Conservation (phyloP, 805 yeast species). For the Candida fluviatilis region DNA sequence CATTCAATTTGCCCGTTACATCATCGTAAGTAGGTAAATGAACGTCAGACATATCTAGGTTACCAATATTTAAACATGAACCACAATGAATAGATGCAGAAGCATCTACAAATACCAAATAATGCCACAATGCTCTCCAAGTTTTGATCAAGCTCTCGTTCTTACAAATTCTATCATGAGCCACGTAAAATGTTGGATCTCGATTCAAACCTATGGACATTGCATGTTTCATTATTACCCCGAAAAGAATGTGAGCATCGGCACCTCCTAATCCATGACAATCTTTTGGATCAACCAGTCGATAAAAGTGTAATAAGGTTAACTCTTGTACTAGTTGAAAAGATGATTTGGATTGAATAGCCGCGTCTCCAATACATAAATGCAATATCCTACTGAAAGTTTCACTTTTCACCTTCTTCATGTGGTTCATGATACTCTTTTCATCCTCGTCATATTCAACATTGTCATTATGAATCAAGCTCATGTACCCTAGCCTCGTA, state of each 20-base stretch:
- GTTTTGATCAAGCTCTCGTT: slow-evolving; percentile 19
- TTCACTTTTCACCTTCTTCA: slow-evolving; percentile 24
- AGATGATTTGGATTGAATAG: slow-evolving; percentile 25
- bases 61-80: slow-evolving; percentile 22
- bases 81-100: slow-evolving; percentile 29
- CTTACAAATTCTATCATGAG: slow-evolving; percentile 28
- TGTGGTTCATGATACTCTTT: slow-evolving; percentile 23
- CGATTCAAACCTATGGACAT: slow-evolving; percentile 37
- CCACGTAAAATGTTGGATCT: slow-evolving; percentile 30
- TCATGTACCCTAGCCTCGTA: slow-evolving; percentile 34
- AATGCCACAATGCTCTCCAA: slow-evolving; percentile 38
- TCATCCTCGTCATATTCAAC: slow-evolving; percentile 24
- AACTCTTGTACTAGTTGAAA: slow-evolving; percentile 34
- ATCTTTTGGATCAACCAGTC: slow-evolving; percentile 38
- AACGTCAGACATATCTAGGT: slow-evolving; percentile 30
- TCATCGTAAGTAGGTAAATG: slow-evolving; percentile 17
- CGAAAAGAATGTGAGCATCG: slow-evolving; percentile 36
- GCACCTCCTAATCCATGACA: slow-evolving; percentile 38
- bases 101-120: slow-evolving; percentile 28
- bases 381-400: slow-evolving; percentile 26
- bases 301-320: slow-evolving; percentile 28
- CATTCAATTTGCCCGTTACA: slow-evolving; percentile 14
- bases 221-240: slow-evolving; percentile 34
- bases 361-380: slow-evolving; percentile 31
- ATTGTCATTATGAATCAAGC: slow-evolving; percentile 33